These are phyloP conservation scores for Crithidia thermophila DNA, from an alignment of 208 protist genomes.

Conservation along the genomic window DNA sequence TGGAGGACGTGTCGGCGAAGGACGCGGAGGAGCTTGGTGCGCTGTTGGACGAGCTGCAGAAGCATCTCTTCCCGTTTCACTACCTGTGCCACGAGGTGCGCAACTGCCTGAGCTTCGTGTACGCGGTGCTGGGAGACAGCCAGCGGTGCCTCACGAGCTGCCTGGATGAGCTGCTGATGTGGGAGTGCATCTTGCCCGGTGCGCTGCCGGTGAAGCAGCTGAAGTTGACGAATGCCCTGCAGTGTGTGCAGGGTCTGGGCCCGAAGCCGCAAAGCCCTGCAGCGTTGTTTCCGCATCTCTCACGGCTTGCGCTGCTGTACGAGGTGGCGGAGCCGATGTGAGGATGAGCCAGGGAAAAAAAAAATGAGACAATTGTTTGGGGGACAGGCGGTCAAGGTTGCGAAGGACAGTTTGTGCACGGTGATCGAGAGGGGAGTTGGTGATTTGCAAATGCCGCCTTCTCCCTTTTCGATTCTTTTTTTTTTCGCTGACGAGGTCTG, in stretches of 20 bases:
- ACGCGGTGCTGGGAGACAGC: conserved; percentile 63
- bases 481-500: no score
- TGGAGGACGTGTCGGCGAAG: conserved; percentile 34
- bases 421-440: no score
- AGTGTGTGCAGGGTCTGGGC: conserved; percentile 35
- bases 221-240: conserved; percentile 76
- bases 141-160: conserved; percentile 50
- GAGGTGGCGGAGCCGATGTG: conserved; percentile 35
- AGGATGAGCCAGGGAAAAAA: no score
- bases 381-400: no score
- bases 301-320: conserved; percentile 56
- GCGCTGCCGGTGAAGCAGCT: conserved; percentile 80
- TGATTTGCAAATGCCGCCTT: no score
- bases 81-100: conserved; percentile 85
- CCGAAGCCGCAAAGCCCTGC: not conserved
- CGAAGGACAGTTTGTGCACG: no score
- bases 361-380: no score
- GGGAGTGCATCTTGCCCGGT: conserved; percentile 82
- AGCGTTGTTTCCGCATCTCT: conserved; percentile 47
- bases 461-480: no score
- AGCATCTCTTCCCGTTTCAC: conserved; percentile 75
- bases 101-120: conserved; percentile 83
- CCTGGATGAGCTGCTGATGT: conserved; percentile 79
- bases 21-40: conserved; percentile 46
- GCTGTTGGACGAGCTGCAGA: conserved; percentile 44